Conservation (phyloP, 129 eudicot species). For the Daucus carota region DH1_v3.0 NC_030384.2:39468001-39468500, state of each 20-base stretch:
- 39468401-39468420: neutral
- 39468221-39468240: neutral
- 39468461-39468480: slow-evolving; percentile 12
- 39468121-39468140: neutral
- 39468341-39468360: slow-evolving; percentile 10
- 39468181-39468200: neutral
- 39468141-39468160: neutral
- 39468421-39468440: slow-evolving; percentile 2
- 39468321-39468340: slow-evolving; percentile 11
- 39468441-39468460: slow-evolving; percentile 5
- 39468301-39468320: neutral
- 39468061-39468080: too few relatives aligned
- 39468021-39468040: too few relatives aligned
- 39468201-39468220: neutral
- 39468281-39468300: slow-evolving; percentile 9
- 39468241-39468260: neutral
- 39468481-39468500: neutral
- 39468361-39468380: slow-evolving; percentile 4
- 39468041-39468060: too few relatives aligned
- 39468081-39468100: too few relatives aligned
- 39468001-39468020: too few relatives aligned
- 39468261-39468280: neutral
- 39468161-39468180: neutral
- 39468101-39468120: neutral
- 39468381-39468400: neutral